phyloP scores from a whole-genome alignment of 306 rosid species.

The Pyrus communis region DNA sequence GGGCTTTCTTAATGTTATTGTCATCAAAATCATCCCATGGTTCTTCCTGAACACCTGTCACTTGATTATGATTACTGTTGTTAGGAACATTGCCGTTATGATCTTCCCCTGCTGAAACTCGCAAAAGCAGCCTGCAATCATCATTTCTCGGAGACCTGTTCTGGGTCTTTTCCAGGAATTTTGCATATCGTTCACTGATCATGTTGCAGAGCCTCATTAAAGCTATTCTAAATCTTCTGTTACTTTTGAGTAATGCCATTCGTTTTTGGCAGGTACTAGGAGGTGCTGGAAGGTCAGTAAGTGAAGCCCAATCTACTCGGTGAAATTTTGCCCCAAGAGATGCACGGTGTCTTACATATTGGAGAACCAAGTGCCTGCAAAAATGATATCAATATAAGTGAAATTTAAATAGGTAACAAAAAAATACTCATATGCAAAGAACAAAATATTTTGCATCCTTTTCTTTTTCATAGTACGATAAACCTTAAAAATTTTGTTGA shows the following conservation, averaged over 20 bases:
- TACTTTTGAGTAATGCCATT: constrained; percentile 49
- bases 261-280: constrained; percentile 62
- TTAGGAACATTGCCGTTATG: constrained; percentile 11
- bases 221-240: constrained; percentile 56
- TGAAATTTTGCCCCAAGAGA: constrained; percentile 62
- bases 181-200: constrained; percentile 59
- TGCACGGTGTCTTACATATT: constrained; percentile 76
- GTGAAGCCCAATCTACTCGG: constrained; percentile 60
- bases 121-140: constrained; percentile 33
- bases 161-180: constrained; percentile 46
- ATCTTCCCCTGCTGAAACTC: constrained; percentile 29
- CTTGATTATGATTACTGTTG: constrained; percentile 21
- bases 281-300: constrained; percentile 79
- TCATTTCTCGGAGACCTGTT: constrained; percentile 33
- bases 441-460: background rate
- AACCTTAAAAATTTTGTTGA: background rate
- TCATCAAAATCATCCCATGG: constrained; percentile 81
- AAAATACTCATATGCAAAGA: background rate
- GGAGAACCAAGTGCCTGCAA: constrained; percentile 78
- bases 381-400: constrained; percentile 10
- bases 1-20: constrained; percentile 46
- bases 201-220: constrained; percentile 76
- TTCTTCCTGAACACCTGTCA: constrained; percentile 35
- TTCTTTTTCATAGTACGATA: background rate
- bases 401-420: constrained; percentile 11